Evolutionary conservation across 306 rosid species (phyloP), one percentile per base, ranked within the genome.

Genomic region (Mimosa bimucronata): DNA sequence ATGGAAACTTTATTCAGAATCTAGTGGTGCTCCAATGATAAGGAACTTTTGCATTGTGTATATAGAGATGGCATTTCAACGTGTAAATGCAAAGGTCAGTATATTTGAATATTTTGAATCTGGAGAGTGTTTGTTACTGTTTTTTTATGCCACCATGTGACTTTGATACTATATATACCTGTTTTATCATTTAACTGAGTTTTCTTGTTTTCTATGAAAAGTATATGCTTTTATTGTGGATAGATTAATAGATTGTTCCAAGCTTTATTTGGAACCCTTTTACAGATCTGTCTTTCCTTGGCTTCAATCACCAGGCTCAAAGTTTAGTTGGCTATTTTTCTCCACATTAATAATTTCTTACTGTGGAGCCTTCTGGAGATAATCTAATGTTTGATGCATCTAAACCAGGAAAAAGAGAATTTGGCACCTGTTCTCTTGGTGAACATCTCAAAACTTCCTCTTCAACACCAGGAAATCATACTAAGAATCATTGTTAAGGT

Each of bases 51-150:
- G 98, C 89, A 90, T 91, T 80, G 97, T 94, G 79, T 94, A 94
- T 64, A 80, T 94, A 60, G 98, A 92, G 90, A 94, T 94, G 98
- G 97, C 98, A 66, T 86, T 91, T 85, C 97, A 94, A 53, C 98
- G 98, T 55, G 91, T 85, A 34, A 74, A 65, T 78, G 81, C 73
- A 15, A 80, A 92, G 94, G 98, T 90, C 25, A 60, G 62, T 55
- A n/a, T 55, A 21, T 21, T n/a, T 55, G 28, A 21, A 55, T 8
- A 9, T 55, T 55, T 55, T 21, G 23, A 55, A 55, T 55, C 12
- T 21, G 7, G 28, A n/a, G 29, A 55, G 28, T 55, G 7, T 55
- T 9, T 55, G 28, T 21, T 21, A 0, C 9, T 7, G 5, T 34
- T 14, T 76, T 79, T 73, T 77, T 30, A 29, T 42, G 64, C 45